phyloP scores from a whole-genome alignment of 352 stramenopile species.

The Pythium pyrilobum region DNA sequence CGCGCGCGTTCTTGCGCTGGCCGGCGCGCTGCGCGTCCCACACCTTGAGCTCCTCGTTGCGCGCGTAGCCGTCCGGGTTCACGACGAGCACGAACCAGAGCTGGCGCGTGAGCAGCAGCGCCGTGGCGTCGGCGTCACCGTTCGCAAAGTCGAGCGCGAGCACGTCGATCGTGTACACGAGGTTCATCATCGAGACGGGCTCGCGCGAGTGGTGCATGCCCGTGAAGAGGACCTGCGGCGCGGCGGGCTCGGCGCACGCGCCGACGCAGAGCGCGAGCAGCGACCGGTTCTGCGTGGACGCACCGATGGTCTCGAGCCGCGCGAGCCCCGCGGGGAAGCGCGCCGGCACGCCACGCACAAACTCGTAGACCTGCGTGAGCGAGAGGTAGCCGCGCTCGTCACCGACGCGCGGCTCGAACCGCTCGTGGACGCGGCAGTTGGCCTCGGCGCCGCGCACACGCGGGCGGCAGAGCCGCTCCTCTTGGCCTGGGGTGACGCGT shows the following conservation, averaged over 20 bases:
- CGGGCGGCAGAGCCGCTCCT: constrained; percentile 1
- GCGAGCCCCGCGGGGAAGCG: constrained; percentile 37
- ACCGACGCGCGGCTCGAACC: constrained; percentile 39
- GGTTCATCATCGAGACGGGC: constrained; percentile 88
- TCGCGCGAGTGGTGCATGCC: constrained; percentile 83
- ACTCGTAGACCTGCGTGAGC: constrained; percentile 49
- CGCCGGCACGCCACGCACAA: constrained; percentile 31
- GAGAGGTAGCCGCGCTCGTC: constrained; percentile 62
- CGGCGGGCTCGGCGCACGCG: constrained; percentile 23
- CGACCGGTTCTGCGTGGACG: constrained; percentile 49
- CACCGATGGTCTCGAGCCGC: constrained; percentile 50
- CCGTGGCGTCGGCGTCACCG: constrained; percentile 41
- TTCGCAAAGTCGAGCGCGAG: constrained; percentile 54
- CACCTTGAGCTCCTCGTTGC: constrained; percentile 57
- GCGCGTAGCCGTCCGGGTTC: constrained; percentile 78
- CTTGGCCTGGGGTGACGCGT: constrained; percentile 5
- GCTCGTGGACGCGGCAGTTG: constrained; percentile 18
- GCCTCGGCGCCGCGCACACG: constrained; percentile 3
- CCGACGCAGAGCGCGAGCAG: constrained; percentile 69
- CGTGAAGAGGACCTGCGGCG: constrained; percentile 69
- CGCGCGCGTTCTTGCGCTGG: constrained; percentile 65
- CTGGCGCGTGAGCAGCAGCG: constrained; percentile 60
- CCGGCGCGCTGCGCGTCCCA: constrained; percentile 44
- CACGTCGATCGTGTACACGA: constrained; percentile 81
- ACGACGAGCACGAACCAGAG: constrained; percentile 83